Evolutionary conservation across 371 early-diverging fungal species (phyloP), one percentile per base, ranked within the genome.

Genomic region (Mucor indicus): DNA sequence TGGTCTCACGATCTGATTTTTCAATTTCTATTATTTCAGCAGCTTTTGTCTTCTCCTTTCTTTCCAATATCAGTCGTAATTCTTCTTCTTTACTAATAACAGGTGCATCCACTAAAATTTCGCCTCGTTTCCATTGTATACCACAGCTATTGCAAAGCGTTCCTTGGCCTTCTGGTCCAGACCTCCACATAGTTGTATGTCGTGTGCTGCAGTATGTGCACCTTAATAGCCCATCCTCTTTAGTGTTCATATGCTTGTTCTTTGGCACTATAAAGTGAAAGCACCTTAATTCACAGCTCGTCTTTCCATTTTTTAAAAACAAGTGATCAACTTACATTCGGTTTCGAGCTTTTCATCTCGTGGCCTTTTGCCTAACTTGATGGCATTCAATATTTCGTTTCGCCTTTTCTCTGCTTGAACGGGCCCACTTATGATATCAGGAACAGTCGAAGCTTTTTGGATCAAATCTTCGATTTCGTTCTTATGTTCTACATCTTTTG

Each of bases 101-200:
- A 11, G 62, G 53, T 9, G 67, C 62, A 38, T 62, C 79, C 15
- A 62, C 55, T n/a, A 81, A 41, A 21, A 81, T 81, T 29, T 73
- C 69, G 2, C 72, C 76, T 47, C 66, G 65, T 16, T 57, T 64
- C 82, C 82, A 84, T 46, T 75, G 69, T 12, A 83, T 44, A 21
- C 75, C 72, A 52, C 75, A 75, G 3, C 65, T 67, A 44, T 75
- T 75, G 44, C 75, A 75, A 12, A 75, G 51, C 13, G 75, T 71
- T 12, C 72, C 72, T 12, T 51, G 48, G 3, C 75, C 75, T 20
- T 20, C 64, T 6, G 75, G 75, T 11, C 75, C 75, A 16, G 55
- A 32, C 37, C 67, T 57, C 72, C 75, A 71, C 75, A 75, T 75
- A 13, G 63, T 41, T 31, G 75, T 75, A 7, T 52, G 48, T 16